Evolutionary conservation across 257 asterid genomes (phyloP).

Genomic region (Nicotiana knightiana): DNA sequence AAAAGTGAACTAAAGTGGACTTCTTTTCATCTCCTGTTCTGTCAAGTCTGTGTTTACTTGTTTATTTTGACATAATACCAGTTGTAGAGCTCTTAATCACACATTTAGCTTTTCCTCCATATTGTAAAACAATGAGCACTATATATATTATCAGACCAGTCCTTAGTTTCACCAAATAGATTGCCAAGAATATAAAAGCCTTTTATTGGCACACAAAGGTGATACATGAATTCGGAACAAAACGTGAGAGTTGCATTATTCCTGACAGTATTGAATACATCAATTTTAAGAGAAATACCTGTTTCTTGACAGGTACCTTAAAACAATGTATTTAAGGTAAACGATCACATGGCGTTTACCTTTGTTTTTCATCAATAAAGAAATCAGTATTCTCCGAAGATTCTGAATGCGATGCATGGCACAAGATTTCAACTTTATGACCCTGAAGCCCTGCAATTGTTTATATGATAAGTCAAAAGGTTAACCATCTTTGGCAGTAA

Average conservation of each 20-base stretch:
- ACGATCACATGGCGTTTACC: neutral
- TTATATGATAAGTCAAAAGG: neutral
- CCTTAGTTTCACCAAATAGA: neutral
- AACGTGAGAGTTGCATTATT: neutral
- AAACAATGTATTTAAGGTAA: neutral
- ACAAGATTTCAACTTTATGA: neutral
- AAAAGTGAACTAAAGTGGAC: neutral
- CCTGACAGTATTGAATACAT: neutral
- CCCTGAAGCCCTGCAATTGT: neutral
- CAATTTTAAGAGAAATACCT: neutral
- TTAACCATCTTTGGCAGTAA: neutral
- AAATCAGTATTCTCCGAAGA: neutral
- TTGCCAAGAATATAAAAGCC: neutral
- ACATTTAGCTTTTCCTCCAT: neutral
- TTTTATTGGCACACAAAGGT: neutral
- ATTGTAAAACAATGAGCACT: neutral
- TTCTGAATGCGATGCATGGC: slow-evolving; percentile 4
- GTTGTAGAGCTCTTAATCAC: neutral
- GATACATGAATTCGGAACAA: neutral
- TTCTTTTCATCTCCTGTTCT: neutral
- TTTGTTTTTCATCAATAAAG: neutral
- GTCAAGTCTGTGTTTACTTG: neutral
- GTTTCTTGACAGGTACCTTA: neutral
- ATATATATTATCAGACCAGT: neutral
- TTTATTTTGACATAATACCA: neutral